Conservation (phyloP, 2,329 filamentous ascomycete genomes). For the Aspergillus texensis region DNA sequence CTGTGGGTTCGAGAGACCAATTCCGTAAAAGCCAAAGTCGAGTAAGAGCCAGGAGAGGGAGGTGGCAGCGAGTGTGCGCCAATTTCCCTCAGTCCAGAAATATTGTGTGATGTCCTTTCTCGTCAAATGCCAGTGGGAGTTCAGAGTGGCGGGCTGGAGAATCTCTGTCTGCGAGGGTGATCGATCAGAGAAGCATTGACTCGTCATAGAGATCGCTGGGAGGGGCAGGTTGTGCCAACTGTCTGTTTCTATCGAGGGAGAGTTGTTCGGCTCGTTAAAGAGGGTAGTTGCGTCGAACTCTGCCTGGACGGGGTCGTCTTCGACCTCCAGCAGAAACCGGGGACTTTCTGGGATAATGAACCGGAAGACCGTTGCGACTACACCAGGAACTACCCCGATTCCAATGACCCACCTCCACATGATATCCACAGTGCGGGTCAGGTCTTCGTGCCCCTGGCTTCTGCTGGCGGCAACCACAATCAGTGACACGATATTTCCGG, state of each 20-base stretch:
- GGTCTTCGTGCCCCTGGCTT: conserved; percentile 28
- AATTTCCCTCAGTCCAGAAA: conserved; percentile 48
- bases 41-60: conserved; percentile 58
- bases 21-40: conserved; percentile 62
- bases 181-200: conserved; percentile 25
- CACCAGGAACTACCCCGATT: conserved; percentile 64
- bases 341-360: conserved; percentile 69
- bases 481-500: conserved; percentile 65
- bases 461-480: conserved; percentile 41
- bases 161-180: conserved; percentile 26
- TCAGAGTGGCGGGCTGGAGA: conserved; percentile 41
- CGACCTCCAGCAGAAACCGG: conserved; percentile 67
- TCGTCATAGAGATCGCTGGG: conserved; percentile 30
- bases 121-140: conserved; percentile 45
- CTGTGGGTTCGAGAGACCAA: conserved; percentile 51
- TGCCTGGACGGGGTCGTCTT: conserved; percentile 61
- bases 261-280: conserved; percentile 47
- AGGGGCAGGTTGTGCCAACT: conserved; percentile 27
- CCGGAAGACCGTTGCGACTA: conserved; percentile 66
- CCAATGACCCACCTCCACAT: conserved; percentile 71
- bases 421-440: conserved; percentile 54
- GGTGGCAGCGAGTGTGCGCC: conserved; percentile 48
- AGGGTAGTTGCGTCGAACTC: conserved; percentile 63
- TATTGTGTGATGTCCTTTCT: conserved; percentile 43
- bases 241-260: conserved; percentile 31